Conservation (phyloP, 2,329 filamentous ascomycete genomes). For the Aspergillus quadrilineatus region DNA sequence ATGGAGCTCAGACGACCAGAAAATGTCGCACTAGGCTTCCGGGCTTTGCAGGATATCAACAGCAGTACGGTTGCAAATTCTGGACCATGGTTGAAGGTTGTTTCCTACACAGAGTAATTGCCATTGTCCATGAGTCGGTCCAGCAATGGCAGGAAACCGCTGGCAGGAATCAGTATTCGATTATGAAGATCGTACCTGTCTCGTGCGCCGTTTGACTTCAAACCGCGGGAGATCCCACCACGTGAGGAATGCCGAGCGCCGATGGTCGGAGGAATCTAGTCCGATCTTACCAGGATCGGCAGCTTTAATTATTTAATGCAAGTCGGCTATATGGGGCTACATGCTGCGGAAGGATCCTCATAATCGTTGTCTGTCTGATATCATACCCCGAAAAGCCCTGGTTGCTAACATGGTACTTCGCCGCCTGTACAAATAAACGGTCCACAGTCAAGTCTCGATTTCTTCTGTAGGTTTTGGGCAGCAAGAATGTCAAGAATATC, state of each 20-base stretch:
- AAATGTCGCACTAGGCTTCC: conserved; percentile 5
- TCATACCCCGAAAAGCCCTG: not conserved
- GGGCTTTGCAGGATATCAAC: not conserved
- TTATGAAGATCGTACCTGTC: not conserved
- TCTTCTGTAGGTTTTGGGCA: no score
- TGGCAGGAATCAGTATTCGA: not conserved
- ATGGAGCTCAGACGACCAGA: not conserved
- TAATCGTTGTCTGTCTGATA: not conserved
- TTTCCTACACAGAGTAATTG: not conserved
- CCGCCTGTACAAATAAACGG: no score
- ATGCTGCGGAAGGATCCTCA: not conserved
- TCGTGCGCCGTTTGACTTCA: not conserved
- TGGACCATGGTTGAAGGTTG: not conserved
- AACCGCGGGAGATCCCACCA: not conserved
- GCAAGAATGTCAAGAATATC: no score
- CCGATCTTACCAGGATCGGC: not conserved
- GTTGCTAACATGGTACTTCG: no score
- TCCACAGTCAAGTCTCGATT: no score
- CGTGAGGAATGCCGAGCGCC: not conserved
- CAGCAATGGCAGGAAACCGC: not conserved
- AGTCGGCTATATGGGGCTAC: not conserved
- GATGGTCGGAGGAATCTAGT: conserved; percentile 2
- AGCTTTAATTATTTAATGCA: not conserved
- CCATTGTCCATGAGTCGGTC: not conserved
- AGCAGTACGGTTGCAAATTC: not conserved